phyloP scores from a whole-genome alignment of 1,139 yeast genomes.

The Pichia inconspicua region DNA sequence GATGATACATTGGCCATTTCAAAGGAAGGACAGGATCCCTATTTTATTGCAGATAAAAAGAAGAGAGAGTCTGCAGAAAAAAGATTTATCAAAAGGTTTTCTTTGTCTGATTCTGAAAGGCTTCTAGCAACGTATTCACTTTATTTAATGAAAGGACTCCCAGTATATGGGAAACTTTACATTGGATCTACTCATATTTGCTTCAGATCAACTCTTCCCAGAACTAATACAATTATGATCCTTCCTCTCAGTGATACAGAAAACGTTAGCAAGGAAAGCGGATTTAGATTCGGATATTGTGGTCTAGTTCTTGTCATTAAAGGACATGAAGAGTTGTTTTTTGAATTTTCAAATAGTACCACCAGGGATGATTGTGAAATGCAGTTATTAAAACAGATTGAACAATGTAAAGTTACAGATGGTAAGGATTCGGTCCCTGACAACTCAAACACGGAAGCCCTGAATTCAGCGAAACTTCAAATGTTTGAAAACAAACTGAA shows the following conservation, averaged over 20 bases:
- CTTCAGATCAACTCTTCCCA: constrained; percentile 73
- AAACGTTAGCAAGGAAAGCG: constrained; percentile 56
- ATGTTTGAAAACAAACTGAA: constrained; percentile 56
- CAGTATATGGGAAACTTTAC: constrained; percentile 77
- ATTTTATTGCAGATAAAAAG: constrained; percentile 35
- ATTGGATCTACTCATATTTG: constrained; percentile 62
- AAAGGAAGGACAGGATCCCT: constrained; percentile 37
- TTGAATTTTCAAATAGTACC: constrained; percentile 63
- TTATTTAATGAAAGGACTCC: constrained; percentile 62
- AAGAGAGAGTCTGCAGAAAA: constrained; percentile 40
- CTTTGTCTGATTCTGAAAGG: constrained; percentile 43
- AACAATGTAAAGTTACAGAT: constrained; percentile 23
- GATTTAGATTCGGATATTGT: constrained; percentile 54
- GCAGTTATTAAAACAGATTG: constrained; percentile 45
- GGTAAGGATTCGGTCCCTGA: not conserved
- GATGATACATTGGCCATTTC: constrained; percentile 30
- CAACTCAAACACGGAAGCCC: constrained; percentile 5
- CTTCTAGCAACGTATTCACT: constrained; percentile 66
- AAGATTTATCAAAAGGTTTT: constrained; percentile 59
- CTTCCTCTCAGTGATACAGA: constrained; percentile 70
- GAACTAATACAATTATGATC: constrained; percentile 75
- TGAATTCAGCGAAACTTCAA: constrained; percentile 46
- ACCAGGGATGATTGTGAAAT: constrained; percentile 69
- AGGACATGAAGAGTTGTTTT: constrained; percentile 68
- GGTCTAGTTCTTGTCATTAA: constrained; percentile 61